Base-by-base conservation (phyloP, 225 moss, liverwort and hornwort genomes). In the Sphagnum tenellum region DNA sequence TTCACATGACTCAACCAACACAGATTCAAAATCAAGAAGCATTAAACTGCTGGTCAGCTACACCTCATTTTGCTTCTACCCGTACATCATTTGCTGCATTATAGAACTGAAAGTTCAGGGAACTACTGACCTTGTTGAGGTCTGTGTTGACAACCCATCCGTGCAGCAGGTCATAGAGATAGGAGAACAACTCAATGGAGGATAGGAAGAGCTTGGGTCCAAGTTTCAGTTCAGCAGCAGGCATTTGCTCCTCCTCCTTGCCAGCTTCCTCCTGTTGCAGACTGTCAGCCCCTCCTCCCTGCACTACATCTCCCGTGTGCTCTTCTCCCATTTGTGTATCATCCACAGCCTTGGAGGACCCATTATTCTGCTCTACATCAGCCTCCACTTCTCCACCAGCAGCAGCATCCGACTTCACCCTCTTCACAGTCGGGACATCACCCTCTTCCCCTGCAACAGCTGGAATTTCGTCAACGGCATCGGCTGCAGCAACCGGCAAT, bases 161-260 rank as follows among this genome's bases (percentile, higher is more conserved):
- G 55, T 98, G 98, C 0, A 98, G 78, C 53, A 98, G 69, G 58
- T 98, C 87, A 60, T 98, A 98, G 53, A 93, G 89, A 72, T 98
- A 98, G n/a, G 83, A 80, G 29, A 98, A 93, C 90, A 93, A 82
- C 53, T 93, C 87, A 12, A 93, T 85, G 6, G 74, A 55, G 29
- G 81, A 73, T 0, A 72, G 65, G 10, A 98, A 98, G 64, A 82
- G 63, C 75, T 88, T 98, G 1, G 98, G 98, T 3, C 98, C 98
- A 7, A 98, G 86, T 70, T 80, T 73, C 50, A 75, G 77, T 48
- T 46, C 66, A 12, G 66, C 68, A 5, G 47, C 50, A 3, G 6
- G 63, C 52, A 59, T 57, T 50, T 46, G 49, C 47, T 50, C 55
- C 9, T 65, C 69, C 53, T 12, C 67, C 7, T 12, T 53, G 54